Conservation (phyloP, 2,329 filamentous ascomycete genomes). For the Talaromyces sp. region DNA sequence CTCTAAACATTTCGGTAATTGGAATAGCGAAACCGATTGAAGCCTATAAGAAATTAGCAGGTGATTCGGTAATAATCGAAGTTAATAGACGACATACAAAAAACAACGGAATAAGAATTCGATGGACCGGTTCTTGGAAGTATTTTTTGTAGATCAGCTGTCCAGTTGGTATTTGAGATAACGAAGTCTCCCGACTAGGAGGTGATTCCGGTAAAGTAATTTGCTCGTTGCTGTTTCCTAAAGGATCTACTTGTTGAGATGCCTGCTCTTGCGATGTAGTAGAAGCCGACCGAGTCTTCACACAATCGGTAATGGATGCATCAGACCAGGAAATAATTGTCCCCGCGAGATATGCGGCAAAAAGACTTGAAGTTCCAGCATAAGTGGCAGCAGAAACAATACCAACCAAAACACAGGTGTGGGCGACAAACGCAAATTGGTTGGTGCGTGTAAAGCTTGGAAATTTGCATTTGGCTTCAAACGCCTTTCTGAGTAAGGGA, state of each 20-base stretch:
- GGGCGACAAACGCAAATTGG: slow-evolving; percentile 33
- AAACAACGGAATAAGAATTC: slow-evolving; percentile 65
- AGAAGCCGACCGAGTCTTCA: background rate
- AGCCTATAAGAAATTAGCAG: slow-evolving; percentile 22
- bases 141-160: slow-evolving; percentile 41
- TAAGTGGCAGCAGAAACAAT: slow-evolving; percentile 47
- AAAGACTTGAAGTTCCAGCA: slow-evolving; percentile 52
- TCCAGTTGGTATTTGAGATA: slow-evolving; percentile 15
- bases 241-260: background rate
- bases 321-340: slow-evolving; percentile 49
- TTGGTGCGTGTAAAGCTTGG: background rate
- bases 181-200: background rate
- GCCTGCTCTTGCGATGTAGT: background rate
- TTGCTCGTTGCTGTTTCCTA: background rate
- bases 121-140: slow-evolving; percentile 41
- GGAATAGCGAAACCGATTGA: slow-evolving; percentile 75
- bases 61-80: background rate
- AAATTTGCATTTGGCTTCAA: slow-evolving; percentile 7
- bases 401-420: slow-evolving; percentile 42
- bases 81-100: slow-evolving; percentile 49
- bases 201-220: background rate
- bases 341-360: slow-evolving; percentile 56
- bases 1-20: slow-evolving; percentile 63
- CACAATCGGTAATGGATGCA: background rate
- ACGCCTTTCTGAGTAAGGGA: background rate